These are phyloP conservation scores for Sugiyamaella chiloensis DNA, from an alignment of 805 yeast genomes.

Conservation along the genomic window DNA sequence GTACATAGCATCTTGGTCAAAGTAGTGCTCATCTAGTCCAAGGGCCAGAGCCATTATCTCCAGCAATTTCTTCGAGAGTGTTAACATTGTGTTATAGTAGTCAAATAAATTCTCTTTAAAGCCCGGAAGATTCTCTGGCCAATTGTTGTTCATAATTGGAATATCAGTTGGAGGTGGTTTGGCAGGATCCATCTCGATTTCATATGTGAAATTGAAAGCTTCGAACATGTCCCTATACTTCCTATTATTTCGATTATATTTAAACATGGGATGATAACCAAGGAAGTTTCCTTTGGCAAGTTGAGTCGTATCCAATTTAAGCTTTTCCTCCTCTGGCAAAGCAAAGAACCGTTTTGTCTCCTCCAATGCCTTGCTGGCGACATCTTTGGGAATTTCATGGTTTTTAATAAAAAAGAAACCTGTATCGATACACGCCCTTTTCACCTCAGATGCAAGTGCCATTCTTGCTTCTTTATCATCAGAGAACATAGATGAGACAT, in stretches of 20 bases:
- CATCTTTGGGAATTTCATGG: not conserved
- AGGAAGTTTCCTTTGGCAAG: not conserved
- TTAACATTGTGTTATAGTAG: not conserved
- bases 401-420: not conserved
- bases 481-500: not conserved
- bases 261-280: not conserved
- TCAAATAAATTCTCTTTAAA: not conserved
- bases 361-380: not conserved
- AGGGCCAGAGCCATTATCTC: not conserved
- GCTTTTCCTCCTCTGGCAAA: not conserved
- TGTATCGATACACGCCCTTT: conserved; percentile 18
- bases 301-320: not conserved
- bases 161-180: not conserved
- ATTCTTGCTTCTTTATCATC: not conserved
- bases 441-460: not conserved
- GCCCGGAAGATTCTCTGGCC: not conserved
- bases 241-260: not conserved
- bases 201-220: not conserved
- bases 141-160: not conserved
- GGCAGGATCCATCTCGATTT: not conserved
- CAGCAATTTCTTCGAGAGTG: not conserved
- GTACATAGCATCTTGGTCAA: not conserved
- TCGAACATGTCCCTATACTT: not conserved
- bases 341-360: not conserved
- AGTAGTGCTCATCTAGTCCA: not conserved